Base-by-base conservation (phyloP, 495 filamentous ascomycete species). In the Penicillium paxilli region DNA sequence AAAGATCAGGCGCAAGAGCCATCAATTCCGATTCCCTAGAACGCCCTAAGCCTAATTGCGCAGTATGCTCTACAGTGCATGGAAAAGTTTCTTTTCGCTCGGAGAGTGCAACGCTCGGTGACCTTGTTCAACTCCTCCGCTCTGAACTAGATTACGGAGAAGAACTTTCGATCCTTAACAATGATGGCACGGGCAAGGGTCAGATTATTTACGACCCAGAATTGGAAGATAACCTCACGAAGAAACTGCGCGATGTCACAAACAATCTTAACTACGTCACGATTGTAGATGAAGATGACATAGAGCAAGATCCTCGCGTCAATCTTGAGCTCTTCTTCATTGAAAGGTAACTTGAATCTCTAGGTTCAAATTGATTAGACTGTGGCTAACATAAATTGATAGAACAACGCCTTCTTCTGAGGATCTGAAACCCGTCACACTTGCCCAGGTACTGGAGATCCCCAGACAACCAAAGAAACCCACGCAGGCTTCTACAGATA, bases 211-310 rank as follows among this genome's bases (percentile, higher is more conserved):
- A 95, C 63, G 94, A 97, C 62, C 83, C 84, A 0, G 94, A 98
- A 50, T 78, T 92, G 55, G 90, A 91, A 6, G 92, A 96, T 54
- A 94, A 97, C 56, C 73, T 98, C 1, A 64, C 71, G 1, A 94
- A 91, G 74, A 88, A 85, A 40, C 80, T 98, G n/a, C 76, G 96
- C 2, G 91, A 90, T 63, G 75, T 85, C 60, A 82, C 80, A 49
- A 71, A 80, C 17, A 87, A 89, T 54, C 86, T 82, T n/a, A 8
- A 23, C 54, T 92, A 95, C 63, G 63, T 98, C 48, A 96, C 91
- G 1, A 74, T 98, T 41, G 80, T 87, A 5, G 95, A 98, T 61
- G 91, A 96, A 2, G 92, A 97, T 60, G 92, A 96, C 24, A 81
- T 86, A 23, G 91, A 96, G 35, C 83, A 89, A n/a, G 77, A 88